These are phyloP conservation scores for Fonsecaea pugnacius DNA, from an alignment of 2,329 filamentous ascomycete genomes.

Conservation along the genomic window DNA sequence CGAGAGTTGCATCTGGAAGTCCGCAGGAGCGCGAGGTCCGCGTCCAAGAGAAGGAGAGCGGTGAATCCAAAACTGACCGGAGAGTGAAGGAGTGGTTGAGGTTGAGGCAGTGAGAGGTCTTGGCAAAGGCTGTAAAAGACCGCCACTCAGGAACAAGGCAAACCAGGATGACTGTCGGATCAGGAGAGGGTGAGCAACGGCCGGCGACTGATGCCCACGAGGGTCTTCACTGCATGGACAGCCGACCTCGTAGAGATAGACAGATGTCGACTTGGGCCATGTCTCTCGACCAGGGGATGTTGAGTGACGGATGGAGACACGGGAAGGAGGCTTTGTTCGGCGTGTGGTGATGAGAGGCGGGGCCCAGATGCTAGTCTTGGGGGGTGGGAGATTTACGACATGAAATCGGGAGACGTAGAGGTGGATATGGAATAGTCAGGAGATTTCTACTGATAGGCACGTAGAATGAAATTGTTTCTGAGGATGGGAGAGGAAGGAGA, in stretches of 20 bases:
- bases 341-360: slow-evolving; percentile 19
- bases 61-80: slow-evolving; percentile 7
- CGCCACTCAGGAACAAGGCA: slow-evolving; percentile 28
- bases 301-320: not conserved
- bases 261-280: slow-evolving; percentile 23
- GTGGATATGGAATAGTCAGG: not conserved
- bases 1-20: slow-evolving; percentile 28
- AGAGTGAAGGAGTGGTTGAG: slow-evolving; percentile 24
- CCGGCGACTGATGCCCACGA: not conserved
- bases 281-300: slow-evolving; percentile 15
- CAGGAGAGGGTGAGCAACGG: not conserved
- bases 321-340: not conserved
- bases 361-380: slow-evolving; percentile 17
- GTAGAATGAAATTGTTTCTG: not conserved
- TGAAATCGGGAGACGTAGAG: not conserved
- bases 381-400: slow-evolving; percentile 3
- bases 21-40: slow-evolving; percentile 14
- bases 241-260: slow-evolving; percentile 15
- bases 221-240: slow-evolving; percentile 18
- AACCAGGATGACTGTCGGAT: slow-evolving; percentile 2
- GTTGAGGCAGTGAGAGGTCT: slow-evolving; percentile 30
- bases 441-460: not conserved
- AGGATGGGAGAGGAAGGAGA: not conserved
- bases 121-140: slow-evolving; percentile 29
- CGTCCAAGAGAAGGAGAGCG: slow-evolving; percentile 12